Base-by-base conservation (phyloP, 352 stramenopile genomes). In the Blastocystis sp. region DNA sequence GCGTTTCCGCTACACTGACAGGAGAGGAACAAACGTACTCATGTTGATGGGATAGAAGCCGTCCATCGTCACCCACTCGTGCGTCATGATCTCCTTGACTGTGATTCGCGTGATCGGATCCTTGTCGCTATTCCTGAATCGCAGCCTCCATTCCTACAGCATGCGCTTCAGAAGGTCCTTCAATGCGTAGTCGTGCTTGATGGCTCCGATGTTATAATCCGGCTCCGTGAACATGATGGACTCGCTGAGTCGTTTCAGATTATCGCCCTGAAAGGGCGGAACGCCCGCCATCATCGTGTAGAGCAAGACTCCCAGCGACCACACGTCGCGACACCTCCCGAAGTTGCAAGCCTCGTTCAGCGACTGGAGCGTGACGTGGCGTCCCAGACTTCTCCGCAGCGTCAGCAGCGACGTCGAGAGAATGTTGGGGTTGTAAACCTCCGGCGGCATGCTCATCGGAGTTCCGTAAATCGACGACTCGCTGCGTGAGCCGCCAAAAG, bases 11-110 rank as follows among this genome's bases (percentile, higher is more conserved):
- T 75, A 53, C 29, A 27, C 21, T 78, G 42, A 46, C 36, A 44
- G n/a, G 21, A 29, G 8, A 2, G 29, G 29, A 65, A 21, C n/a
- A 64, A 8, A 38, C n/a, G 9, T 49, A 81, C 69, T 42, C n/a
- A 59, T 6, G 24, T 42, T 81, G 44, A 88, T 59, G 34, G 86
- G 81, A 51, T 95, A 92, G 27, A 91, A 94, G 18, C 93, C 93
- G 88, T 96, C 93, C n/a, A 94, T 93, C 8, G 93, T 96, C 72
- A 93, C 91, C 93, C 93, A 96, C 69, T 96, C 93, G 86, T 96
- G 93, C 21, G 89, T 91, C 85, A 95, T 95, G 54, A 92, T 92
- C 21, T 94, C 91, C 21, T 89, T 90, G 4, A 96, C 75, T 18
- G 90, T 89, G 63, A 94, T 92, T 21, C 93, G 90, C n/a, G 92